Evolutionary conservation across 106 monocot species (phyloP).

Genomic region (Platanthera guangdongensis): DNA sequence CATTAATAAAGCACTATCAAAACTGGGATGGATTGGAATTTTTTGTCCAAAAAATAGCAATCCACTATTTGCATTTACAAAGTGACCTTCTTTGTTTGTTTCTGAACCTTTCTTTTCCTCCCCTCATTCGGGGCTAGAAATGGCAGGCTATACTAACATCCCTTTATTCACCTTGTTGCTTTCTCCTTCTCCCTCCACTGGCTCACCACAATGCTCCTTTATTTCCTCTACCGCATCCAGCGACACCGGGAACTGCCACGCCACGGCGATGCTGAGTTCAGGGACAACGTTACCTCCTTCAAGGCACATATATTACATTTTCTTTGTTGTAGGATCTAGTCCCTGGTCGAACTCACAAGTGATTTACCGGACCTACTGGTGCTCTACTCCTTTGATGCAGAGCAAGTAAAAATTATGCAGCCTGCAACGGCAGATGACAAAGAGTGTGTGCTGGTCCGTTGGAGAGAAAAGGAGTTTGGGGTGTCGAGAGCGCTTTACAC

Average conservation of each 20-base stretch:
- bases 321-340: background rate
- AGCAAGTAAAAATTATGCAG: background rate
- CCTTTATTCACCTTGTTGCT: background rate
- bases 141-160: background rate
- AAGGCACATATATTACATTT: too few relatives aligned
- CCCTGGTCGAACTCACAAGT: background rate
- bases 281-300: background rate
- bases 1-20: too few relatives aligned
- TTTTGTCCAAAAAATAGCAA: too few relatives aligned
- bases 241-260: background rate
- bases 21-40: too few relatives aligned
- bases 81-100: background rate
- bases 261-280: background rate
- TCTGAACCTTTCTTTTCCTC: background rate
- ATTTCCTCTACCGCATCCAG: background rate
- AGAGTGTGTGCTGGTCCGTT: background rate
- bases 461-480: background rate
- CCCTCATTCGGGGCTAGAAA: background rate
- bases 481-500: constrained; percentile 1
- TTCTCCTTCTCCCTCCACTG: background rate
- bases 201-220: background rate
- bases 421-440: background rate
- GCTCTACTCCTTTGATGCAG: background rate
- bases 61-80: background rate
- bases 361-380: background rate